phyloP scores from a whole-genome alignment of 352 stramenopile species.

The Peronosclerospora sorghi region DNA sequence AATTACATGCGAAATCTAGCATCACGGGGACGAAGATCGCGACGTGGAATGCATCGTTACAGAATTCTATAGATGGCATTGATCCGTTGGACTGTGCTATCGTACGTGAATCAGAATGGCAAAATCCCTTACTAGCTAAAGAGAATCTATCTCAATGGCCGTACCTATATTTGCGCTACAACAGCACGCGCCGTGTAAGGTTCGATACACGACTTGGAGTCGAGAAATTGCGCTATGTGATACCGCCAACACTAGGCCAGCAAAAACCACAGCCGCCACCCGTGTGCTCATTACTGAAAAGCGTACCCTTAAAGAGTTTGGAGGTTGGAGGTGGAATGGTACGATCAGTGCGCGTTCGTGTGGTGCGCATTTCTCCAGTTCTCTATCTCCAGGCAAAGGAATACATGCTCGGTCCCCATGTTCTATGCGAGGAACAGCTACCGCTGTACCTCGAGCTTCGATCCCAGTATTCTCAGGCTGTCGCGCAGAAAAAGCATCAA shows the following conservation, averaged over 20 bases:
- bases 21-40: conserved; percentile 55
- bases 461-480: conserved; percentile 17
- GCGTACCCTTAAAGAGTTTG: conserved; percentile 45
- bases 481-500: conserved; percentile 8
- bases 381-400: conserved; percentile 63
- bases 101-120: conserved; percentile 22
- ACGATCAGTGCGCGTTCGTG: conserved; percentile 39
- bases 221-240: conserved; percentile 23
- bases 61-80: conserved; percentile 52
- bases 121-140: conserved; percentile 36
- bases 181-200: conserved; percentile 48
- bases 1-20: conserved; percentile 21
- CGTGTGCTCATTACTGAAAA: conserved; percentile 48
- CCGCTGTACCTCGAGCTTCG: conserved; percentile 35
- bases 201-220: conserved; percentile 33
- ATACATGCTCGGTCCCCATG: conserved; percentile 41
- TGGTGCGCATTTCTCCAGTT: conserved; percentile 42
- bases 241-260: not conserved
- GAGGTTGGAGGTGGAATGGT: conserved; percentile 52
- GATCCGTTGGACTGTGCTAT: conserved; percentile 59
- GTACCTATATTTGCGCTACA: conserved; percentile 51
- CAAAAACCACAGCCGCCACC: conserved; percentile 16
- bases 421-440: conserved; percentile 58
- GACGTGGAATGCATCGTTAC: conserved; percentile 52
- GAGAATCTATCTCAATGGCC: conserved; percentile 41